phyloP scores from a whole-genome alignment of 768 basidiomycete species.

The Clitopilus passeckerianus region DNA sequence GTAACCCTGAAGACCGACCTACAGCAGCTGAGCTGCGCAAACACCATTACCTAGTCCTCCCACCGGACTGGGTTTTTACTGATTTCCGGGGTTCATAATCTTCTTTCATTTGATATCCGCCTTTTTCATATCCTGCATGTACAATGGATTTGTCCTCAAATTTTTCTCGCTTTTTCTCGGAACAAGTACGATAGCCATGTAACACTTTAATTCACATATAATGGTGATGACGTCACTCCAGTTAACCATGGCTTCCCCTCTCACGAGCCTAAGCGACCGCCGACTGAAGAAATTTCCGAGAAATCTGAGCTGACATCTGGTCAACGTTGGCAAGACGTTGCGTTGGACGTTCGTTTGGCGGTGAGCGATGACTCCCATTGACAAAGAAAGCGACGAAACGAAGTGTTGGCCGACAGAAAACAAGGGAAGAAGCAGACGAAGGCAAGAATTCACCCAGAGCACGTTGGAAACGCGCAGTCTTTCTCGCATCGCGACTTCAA shows the following conservation, averaged over 20 bases:
- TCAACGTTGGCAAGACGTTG: neutral
- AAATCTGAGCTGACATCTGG: neutral
- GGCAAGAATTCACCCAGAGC: constrained; percentile 40
- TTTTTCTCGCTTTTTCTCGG: neutral
- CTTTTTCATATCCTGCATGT: neutral
- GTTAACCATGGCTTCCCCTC: neutral
- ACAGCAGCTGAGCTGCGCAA: constrained; percentile 71
- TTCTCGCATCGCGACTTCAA: constrained; percentile 33
- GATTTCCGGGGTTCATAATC: constrained; percentile 40
- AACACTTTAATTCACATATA: constrained; percentile 34
- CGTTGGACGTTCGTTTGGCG: neutral
- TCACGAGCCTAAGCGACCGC: neutral
- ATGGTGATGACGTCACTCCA: constrained; percentile 23
- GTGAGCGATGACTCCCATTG: neutral
- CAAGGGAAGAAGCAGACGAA: constrained; percentile 33
- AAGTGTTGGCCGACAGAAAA: constrained; percentile 20
- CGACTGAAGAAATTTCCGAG: neutral
- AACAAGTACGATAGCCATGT: constrained; percentile 16
- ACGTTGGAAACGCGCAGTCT: constrained; percentile 44
- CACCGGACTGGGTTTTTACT: constrained; percentile 71
- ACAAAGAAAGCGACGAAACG: neutral
- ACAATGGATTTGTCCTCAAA: neutral
- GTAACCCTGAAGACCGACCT: constrained; percentile 82
- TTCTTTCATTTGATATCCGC: constrained; percentile 1
- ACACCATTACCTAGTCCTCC: constrained; percentile 74